These are phyloP conservation scores for Clitopilus hobsonii DNA, from an alignment of 768 basidiomycete genomes.

Conservation along the genomic window DNA sequence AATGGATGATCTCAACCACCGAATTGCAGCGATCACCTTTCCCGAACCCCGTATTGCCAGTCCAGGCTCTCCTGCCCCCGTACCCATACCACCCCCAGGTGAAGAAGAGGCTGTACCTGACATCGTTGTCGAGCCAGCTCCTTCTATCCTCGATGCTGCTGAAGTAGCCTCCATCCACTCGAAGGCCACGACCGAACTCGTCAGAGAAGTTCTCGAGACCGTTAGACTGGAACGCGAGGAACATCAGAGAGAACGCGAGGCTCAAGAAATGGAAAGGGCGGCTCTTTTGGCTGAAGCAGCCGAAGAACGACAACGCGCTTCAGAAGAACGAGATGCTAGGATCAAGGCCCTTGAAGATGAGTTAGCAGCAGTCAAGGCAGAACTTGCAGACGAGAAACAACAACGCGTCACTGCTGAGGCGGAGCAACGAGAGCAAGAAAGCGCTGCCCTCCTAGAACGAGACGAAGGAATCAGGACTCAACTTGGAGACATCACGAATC, in stretches of 20 bases:
- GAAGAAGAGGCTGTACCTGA: not conserved
- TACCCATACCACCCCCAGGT: too few species aligned
- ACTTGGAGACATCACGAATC: conserved; percentile 65
- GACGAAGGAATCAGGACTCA: conserved; percentile 58
- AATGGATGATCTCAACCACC: conserved; percentile 32
- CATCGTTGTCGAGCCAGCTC: conserved; percentile 8
- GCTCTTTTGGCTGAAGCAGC: conserved; percentile 43
- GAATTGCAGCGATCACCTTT: conserved; percentile 29
- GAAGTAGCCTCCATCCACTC: conserved; percentile 33
- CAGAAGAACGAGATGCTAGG: conserved; percentile 49
- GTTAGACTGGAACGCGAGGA: conserved; percentile 59
- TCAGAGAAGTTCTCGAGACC: conserved; percentile 53
- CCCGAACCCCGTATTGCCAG: conserved; percentile 17
- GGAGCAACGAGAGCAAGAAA: conserved; percentile 57
- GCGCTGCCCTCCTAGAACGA: conserved; percentile 51
- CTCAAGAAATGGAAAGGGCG: conserved; percentile 49
- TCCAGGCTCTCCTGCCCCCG: not conserved
- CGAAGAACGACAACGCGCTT: conserved; percentile 39
- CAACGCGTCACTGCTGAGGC: conserved; percentile 54
- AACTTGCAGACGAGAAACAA: conserved; percentile 61
- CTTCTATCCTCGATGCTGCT: conserved; percentile 20
- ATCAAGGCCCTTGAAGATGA: conserved; percentile 62
- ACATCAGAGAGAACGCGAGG: conserved; percentile 48
- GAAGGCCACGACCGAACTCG: conserved; percentile 53
- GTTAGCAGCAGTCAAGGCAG: conserved; percentile 47